These are phyloP conservation scores for Silene noctiflora DNA, from an alignment of 179 eudicot species.

Conservation along the genomic window DNA sequence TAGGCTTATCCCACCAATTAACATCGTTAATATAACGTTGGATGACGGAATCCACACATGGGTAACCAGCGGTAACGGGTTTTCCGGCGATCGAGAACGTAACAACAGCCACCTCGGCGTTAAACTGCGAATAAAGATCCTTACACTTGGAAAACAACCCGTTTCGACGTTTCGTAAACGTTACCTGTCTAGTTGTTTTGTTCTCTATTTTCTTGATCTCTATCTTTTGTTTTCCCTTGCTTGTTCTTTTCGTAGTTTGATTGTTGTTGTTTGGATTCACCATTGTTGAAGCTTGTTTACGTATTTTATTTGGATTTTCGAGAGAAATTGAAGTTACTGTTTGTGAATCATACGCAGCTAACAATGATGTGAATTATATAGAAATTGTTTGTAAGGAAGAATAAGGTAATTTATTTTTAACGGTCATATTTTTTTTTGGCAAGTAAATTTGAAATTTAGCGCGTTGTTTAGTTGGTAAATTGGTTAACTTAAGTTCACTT, in stretches of 20 bases:
- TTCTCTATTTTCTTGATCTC: neutral
- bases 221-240: neutral
- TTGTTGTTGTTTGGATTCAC: neutral
- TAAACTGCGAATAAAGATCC: neutral
- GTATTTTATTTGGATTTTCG: too few species aligned
- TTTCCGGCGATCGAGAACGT: neutral
- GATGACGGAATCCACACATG: neutral
- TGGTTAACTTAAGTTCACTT: too few species aligned
- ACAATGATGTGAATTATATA: too few species aligned
- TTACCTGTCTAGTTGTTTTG: neutral
- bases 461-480: too few species aligned
- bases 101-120: neutral
- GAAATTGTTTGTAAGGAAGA: too few species aligned
- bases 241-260: neutral
- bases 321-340: too few species aligned
- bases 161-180: neutral
- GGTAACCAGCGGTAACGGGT: neutral
- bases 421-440: too few species aligned
- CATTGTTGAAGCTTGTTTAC: neutral
- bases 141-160: neutral
- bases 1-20: neutral
- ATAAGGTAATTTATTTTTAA: too few species aligned
- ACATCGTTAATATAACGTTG: neutral
- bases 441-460: too few species aligned
- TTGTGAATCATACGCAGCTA: too few species aligned